Evolutionary conservation across 106 monocot genomes (phyloP), one percentile per base, ranked within the genome.

Genomic region (Dendrobium nobile): DNA sequence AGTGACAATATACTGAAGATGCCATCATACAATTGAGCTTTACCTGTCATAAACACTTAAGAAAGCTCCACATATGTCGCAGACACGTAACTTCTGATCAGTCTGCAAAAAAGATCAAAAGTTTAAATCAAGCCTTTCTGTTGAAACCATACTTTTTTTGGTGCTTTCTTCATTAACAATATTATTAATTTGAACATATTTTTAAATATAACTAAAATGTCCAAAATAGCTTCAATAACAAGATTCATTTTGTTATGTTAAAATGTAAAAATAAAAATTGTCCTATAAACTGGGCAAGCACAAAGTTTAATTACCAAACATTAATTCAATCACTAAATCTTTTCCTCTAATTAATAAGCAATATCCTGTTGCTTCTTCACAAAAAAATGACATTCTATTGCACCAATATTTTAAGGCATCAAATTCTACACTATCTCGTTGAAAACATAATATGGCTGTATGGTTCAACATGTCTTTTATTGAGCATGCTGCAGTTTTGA

Each of bases 31-130:
- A 76, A 47, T 47, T 47, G 48, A 76, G 27, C 15, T 82, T 85
- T 95, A 98, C 98, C 85, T 94, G 85, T 98, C 98, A 82, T 98
- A 98, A 26, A 95, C 98, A 79, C 94, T 98, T 84, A 98, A 91
- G 81, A 94, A 98, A 72, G 98, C 98, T 75, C 98, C 98, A 87
- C 94, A 98, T 78, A 92, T 95, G 85, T 98, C 94, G 73, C 94
- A 94, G 10, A 98, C 85, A 64, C 94, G 94, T 77, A 94, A 80
- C 75, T 98, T 98, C 81, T 98, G 94, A 84, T 98, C 98, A 78
- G 98, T 98, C 98, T 98, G 91, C 85, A 88, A 89, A 54, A 28
- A 26, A 77, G 44, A 41, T 28, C 1, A 79, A 58, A 79, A 74
- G 42, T n/a, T 20, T 44, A 74, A 44, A 20, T 22, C 43, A 43